Base-by-base conservation (phyloP, 208 protist species). In the Trypanosoma cruzi region DNA sequence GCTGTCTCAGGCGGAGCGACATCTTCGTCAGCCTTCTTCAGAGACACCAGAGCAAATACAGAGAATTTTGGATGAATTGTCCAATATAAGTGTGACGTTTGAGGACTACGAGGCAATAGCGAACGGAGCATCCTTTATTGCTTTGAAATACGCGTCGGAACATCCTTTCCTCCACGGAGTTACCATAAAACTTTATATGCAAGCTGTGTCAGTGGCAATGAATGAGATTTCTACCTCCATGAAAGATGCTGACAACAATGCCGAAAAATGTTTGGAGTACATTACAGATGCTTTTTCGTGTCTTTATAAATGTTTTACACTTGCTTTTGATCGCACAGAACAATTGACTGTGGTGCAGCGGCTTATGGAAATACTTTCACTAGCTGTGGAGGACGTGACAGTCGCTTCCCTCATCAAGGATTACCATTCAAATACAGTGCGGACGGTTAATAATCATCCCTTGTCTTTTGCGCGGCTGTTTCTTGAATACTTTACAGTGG, bases 401-500 rank as follows among this genome's bases (percentile, higher is more conserved):
- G 37, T 71, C 44, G 32, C n/a, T 8, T 65, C 55, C 34, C 62
- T 71, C 49, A 52, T 71, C 24, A 67, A 60, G 22, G 13, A 48
- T 8, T 66, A 24, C 18, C 5, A 62, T 46, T 20, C 40, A 34
- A 44, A 54, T 52, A 49, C n/a, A 7, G 49, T 37, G 11, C 28
- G 10, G 34, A 4, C 50, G 13, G 22, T 52, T 40, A 18, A 22
- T 20, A 62, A 13, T 36, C 11, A 71, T 32, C 40, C 55, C 11
- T 54, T 56, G n/a, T 59, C 71, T 57, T 77, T 67, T 68, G 56
- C 22, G 14, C 11, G 69, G 10, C 40, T 71, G 4, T 67, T 71
- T 67, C 48, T 66, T 42, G 89, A 95, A 70, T 92, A 80, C 60
- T 92, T 95, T 50, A 74, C 85, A 4, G 83, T 95, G 6, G 89